A percentile compares a stretch with the other conserved stretches of the same genome.
Conservation (phyloP, 176 grass and related monocot species). For the Dendrocalamus sinicus region DNA sequence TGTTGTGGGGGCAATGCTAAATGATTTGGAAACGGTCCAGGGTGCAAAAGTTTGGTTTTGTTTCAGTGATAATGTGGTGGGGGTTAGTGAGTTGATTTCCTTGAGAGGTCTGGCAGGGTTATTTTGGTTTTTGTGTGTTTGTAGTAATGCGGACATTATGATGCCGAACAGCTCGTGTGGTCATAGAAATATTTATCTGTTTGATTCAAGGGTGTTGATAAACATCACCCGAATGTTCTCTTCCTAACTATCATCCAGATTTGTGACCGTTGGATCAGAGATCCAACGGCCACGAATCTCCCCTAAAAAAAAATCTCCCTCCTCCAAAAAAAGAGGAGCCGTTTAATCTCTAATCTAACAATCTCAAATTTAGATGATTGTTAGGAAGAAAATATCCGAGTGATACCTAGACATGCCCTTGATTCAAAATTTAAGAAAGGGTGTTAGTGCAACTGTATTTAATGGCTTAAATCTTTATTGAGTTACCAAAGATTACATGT, state of each 20-base stretch:
- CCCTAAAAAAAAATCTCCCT: too few species aligned
- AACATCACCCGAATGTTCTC: too few species aligned
- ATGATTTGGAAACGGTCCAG: neutral
- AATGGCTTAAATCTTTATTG: conserved; percentile 1
- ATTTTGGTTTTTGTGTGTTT: neutral
- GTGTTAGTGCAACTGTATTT: conserved; percentile 18
- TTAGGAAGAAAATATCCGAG: too few species aligned
- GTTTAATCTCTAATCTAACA: too few species aligned
- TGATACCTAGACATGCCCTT: too few species aligned
- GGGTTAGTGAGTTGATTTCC: neutral
- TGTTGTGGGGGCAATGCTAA: neutral
- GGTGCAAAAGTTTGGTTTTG: neutral
- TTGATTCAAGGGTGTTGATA: neutral
- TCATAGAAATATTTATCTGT: neutral
- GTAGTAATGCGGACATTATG: neutral
- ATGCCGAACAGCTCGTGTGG: neutral
- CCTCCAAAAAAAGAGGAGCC: too few species aligned
- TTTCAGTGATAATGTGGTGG: neutral
- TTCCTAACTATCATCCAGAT: too few species aligned
- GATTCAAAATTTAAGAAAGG: neutral
- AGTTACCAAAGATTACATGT: neutral
- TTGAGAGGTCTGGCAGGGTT: neutral
- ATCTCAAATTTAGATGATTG: too few species aligned
- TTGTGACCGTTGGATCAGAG: too few species aligned
- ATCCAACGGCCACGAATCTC: too few species aligned